Percentiles rank a stretch among this genome's conserved stretches.
Conservation (phyloP, 2,329 filamentous ascomycete species). For the Didymella pinodella region DNA sequence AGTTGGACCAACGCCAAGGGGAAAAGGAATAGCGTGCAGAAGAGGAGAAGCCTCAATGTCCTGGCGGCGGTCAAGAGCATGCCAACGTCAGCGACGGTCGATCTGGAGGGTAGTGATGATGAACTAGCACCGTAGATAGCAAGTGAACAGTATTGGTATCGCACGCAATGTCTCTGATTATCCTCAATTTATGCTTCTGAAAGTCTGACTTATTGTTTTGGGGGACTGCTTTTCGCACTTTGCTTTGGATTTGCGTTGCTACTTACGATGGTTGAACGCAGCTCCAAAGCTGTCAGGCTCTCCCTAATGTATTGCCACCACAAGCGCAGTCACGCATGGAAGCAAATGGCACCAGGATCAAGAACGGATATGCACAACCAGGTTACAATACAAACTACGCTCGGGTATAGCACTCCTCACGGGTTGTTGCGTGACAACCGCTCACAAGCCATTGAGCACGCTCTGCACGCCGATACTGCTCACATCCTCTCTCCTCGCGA, state of each 20-base stretch:
- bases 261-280: too few relatives aligned
- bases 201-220: too few relatives aligned
- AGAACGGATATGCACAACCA: neutral
- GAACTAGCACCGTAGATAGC: slow-evolving; percentile 31
- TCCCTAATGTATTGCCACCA: too few relatives aligned
- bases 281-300: too few relatives aligned
- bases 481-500: slow-evolving; percentile 84
- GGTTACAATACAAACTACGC: neutral
- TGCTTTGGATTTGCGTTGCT: too few relatives aligned
- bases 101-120: slow-evolving; percentile 34
- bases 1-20: slow-evolving; percentile 28
- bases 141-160: neutral
- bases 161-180: neutral
- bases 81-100: slow-evolving; percentile 18
- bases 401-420: neutral
- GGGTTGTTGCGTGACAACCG: neutral
- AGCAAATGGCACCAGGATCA: neutral
- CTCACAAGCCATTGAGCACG: slow-evolving; percentile 67
- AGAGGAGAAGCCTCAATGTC: slow-evolving; percentile 21
- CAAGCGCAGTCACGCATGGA: too few relatives aligned
- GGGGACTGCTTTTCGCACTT: too few relatives aligned
- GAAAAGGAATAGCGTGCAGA: slow-evolving; percentile 9
- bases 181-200: too few relatives aligned
- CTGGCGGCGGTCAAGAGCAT: slow-evolving; percentile 15
- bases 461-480: slow-evolving; percentile 82